Percentiles rank a stretch among this genome's conserved stretches.
phyloP scores from a whole-genome alignment of 352 stramenopile species.

The Pythium angustatum region DNA sequence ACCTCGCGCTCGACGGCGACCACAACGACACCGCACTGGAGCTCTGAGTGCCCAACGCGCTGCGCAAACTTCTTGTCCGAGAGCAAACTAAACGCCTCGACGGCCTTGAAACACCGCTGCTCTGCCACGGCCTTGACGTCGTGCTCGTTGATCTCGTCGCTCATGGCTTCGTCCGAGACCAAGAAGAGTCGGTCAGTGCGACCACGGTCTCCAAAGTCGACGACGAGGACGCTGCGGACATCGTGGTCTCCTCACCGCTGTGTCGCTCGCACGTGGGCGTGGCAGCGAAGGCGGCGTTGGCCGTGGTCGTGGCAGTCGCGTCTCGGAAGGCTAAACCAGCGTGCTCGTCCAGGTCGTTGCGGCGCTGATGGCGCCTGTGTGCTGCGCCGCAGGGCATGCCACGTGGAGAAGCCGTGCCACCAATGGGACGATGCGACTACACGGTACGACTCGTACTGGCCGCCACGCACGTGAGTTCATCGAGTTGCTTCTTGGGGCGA shows the following conservation, averaged over 20 bases:
- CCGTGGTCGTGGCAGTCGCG: slow-evolving; percentile 43
- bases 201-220: slow-evolving; percentile 20
- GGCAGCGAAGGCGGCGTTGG: neutral
- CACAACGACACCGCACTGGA: slow-evolving; percentile 45
- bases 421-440: too few relatives aligned
- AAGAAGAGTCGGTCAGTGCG: slow-evolving; percentile 41
- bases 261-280: slow-evolving; percentile 6
- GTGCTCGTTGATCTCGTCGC: slow-evolving; percentile 49
- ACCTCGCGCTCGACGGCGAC: slow-evolving; percentile 42
- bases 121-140: slow-evolving; percentile 53
- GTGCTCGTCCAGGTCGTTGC: slow-evolving; percentile 53
- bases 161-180: slow-evolving; percentile 52
- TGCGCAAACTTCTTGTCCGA: slow-evolving; percentile 58
- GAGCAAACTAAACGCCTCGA: slow-evolving; percentile 59
- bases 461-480: too few relatives aligned
- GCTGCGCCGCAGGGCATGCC: slow-evolving; percentile 39
- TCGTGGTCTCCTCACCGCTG: neutral
- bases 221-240: neutral
- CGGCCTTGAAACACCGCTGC: slow-evolving; percentile 55
- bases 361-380: slow-evolving; percentile 39
- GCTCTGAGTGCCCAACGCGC: slow-evolving; percentile 46
- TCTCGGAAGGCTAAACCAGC: slow-evolving; percentile 43
- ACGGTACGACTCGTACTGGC: too few relatives aligned
- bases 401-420: too few relatives aligned
- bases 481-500: too few relatives aligned